Evolutionary conservation across 345 rosid genomes (phyloP).

Genomic region (Capsella bursapastoris): DNA sequence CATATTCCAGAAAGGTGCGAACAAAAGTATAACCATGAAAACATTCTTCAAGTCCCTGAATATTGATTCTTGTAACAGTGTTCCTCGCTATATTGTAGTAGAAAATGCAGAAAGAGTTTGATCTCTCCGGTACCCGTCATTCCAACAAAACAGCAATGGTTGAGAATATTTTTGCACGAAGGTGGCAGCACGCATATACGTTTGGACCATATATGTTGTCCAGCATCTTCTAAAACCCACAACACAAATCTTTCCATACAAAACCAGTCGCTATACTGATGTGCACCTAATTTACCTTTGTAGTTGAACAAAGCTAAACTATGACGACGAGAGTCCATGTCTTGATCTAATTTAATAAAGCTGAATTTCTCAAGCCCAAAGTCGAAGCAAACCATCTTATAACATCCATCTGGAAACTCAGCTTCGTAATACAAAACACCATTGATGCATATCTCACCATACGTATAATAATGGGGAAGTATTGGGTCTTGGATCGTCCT

Average conservation of each 20-base stretch:
- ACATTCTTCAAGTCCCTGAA: neutral
- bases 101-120: neutral
- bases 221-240: constrained; percentile 23
- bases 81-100: constrained; percentile 2
- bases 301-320: neutral
- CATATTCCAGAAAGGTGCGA: neutral
- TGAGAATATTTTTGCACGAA: neutral
- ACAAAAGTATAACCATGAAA: accelerated
- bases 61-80: neutral
- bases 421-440: neutral
- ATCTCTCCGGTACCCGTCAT: neutral
- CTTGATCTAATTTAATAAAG: too few relatives aligned
- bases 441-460: neutral
- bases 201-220: constrained; percentile 11
- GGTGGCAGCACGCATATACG: neutral
- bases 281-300: constrained; percentile 24
- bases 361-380: neutral
- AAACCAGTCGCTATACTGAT: neutral
- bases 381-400: constrained; percentile 1
- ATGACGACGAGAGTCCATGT: too few relatives aligned
- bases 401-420: neutral
- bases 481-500: neutral
- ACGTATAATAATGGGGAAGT: accelerated
- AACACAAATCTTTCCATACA: neutral
- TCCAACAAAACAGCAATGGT: neutral